A percentile compares a stretch with the other conserved stretches of the same genome.
Evolutionary conservation across 2,329 filamentous ascomycete species (phyloP).

Genomic region (Emmonsia crescens): DNA sequence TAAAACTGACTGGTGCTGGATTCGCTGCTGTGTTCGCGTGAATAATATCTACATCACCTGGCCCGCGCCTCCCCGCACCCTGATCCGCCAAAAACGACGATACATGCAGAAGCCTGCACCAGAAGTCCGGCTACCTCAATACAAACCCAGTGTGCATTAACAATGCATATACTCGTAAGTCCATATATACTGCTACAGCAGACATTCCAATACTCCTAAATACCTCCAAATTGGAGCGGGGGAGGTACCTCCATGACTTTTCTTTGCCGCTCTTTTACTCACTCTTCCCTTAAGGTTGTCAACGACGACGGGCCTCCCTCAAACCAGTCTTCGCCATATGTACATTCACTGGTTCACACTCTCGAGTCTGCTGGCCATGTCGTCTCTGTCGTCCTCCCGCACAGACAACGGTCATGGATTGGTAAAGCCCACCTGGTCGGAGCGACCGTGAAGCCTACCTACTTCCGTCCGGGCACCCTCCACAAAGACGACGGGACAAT

Average conservation of each 20-base stretch:
- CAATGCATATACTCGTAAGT: slow-evolving; percentile 44
- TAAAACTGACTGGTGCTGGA: too few relatives aligned
- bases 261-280: neutral
- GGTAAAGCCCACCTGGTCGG: slow-evolving; percentile 96
- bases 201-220: slow-evolving; percentile 5
- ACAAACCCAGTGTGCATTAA: slow-evolving; percentile 1
- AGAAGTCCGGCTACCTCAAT: neutral
- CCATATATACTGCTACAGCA: neutral
- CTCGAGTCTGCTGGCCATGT: slow-evolving; percentile 66
- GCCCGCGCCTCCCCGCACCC: neutral
- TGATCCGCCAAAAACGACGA: neutral
- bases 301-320: slow-evolving; percentile 79
- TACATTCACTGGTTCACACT: slow-evolving; percentile 60
- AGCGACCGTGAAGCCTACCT: slow-evolving; percentile 70
- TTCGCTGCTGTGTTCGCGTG: too few relatives aligned
- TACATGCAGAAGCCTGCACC: neutral
- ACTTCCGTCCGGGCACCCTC: slow-evolving; percentile 61
- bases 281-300: slow-evolving; percentile 27
- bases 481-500: slow-evolving; percentile 56
- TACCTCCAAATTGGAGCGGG: neutral
- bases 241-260: too few relatives aligned
- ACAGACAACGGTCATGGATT: slow-evolving; percentile 93
- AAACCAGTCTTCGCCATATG: slow-evolving; percentile 65
- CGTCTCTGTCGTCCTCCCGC: slow-evolving; percentile 85
- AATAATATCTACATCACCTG: too few relatives aligned